phyloP scores from a whole-genome alignment of 108 stramenopile species.

The Conticribra weissflogii region DNA sequence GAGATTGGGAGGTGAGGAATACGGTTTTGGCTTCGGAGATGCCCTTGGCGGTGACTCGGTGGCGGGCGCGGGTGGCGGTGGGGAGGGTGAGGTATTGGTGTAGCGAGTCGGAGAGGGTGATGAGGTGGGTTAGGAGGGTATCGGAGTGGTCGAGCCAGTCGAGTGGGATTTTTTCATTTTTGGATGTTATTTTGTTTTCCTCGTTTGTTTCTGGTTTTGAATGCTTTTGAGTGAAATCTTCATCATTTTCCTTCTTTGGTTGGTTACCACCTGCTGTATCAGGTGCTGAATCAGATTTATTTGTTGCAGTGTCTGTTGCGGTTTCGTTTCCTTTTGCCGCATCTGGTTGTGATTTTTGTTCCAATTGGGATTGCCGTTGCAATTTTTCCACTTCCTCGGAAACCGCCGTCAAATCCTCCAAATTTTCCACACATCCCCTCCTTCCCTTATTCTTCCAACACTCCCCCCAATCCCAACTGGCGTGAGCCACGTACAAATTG shows the following conservation, averaged over 20 bases:
- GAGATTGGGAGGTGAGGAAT: constrained; percentile 16
- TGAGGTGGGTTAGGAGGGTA: constrained; percentile 48
- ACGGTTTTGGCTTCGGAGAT: constrained; percentile 51
- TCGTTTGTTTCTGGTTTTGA: too few species aligned
- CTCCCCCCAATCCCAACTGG: constrained; percentile 60
- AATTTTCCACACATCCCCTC: constrained; percentile 43
- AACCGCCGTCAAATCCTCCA: constrained; percentile 8
- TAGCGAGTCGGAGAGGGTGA: constrained; percentile 60
- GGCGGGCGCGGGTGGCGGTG: constrained; percentile 49
- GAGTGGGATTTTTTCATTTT: too few species aligned
- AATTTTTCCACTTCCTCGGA: too few species aligned
- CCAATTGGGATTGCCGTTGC: too few species aligned
- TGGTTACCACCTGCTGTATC: too few species aligned
- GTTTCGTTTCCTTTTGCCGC: too few species aligned
- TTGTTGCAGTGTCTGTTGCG: too few species aligned
- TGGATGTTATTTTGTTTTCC: too few species aligned
- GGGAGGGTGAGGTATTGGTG: constrained; percentile 61
- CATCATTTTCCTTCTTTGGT: too few species aligned
- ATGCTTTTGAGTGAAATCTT: too few species aligned
- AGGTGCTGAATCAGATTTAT: too few species aligned
- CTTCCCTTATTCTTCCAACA: constrained; percentile 37
- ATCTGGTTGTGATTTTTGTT: too few species aligned
- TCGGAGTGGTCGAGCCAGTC: constrained; percentile 63
- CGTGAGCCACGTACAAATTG: constrained; percentile 58
- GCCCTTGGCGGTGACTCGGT: constrained; percentile 50